Evolutionary conservation across 164 flowering plant species (phyloP), one percentile per base, ranked within the genome.

Genomic region (Kalanchoe fedtschenkoi): DNA sequence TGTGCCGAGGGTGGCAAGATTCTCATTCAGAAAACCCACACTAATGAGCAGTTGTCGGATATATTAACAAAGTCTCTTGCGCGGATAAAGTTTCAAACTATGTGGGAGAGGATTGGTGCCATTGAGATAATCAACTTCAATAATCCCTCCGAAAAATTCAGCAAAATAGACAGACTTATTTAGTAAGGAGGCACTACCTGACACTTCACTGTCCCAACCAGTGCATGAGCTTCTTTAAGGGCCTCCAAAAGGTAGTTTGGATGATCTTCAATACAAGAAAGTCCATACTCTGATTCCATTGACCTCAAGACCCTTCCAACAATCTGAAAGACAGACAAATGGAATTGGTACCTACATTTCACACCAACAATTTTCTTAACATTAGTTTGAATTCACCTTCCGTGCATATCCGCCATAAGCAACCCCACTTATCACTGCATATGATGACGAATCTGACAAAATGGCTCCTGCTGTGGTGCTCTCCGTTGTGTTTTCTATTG

Each of bases 321-420:
- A 62, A 89, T 79, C 95, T 89, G 83, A 66, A 65, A 24, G 56
- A 17, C 30, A 28, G 11, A 16, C 55, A 19, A 28, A 24, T 17
- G 16, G 9, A 11, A 46, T 16, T 44, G 22, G 22, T 15, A 19
- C 21, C n/a, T 34, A 5, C 26, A 47, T 16, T 3, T 63, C 26
- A 46, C 24, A 24, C 6, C 5, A 28, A 33, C 15, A 22, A 28
- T 15, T 10, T 1, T 9, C 13, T 2, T 6, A 56, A 21, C 16
- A 24, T 17, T 34, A 6, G 19, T 41, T 19, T 30, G 35, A 44
- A 63, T 72, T 7, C 14, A 85, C 96, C 88, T 87, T 89, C 43
- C 93, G 71, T 35, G 97, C 95, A 73, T 85, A 90, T 65, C 97
- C 87, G 39, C 95, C 95, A 62, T 82, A 90, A 65, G 97, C 97